phyloP scores from a whole-genome alignment of 371 early-diverging fungal genomes.

The Aphelidium insulamus region DNA sequence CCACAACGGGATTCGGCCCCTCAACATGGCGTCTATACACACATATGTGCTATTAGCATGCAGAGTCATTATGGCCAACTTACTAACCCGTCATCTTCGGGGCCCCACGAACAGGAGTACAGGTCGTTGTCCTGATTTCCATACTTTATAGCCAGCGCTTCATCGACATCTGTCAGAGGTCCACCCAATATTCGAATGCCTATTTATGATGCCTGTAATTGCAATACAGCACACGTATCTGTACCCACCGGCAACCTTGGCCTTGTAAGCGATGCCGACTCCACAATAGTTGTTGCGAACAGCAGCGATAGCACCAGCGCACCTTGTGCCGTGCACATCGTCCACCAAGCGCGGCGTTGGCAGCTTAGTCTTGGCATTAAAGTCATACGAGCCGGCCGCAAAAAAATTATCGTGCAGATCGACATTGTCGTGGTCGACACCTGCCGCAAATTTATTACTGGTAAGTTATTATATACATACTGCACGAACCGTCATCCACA shows the following conservation, averaged over 20 bases:
- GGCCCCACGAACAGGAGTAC: slow-evolving; percentile 90
- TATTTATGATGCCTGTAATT: slow-evolving; percentile 4
- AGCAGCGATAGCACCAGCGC: slow-evolving; percentile 93
- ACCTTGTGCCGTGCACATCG: slow-evolving; percentile 87
- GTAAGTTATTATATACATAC: no score
- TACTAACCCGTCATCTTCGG: slow-evolving; percentile 82
- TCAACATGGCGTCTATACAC: slow-evolving; percentile 62
- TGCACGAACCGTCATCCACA: slow-evolving; percentile 87
- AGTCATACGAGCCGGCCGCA: slow-evolving; percentile 76
- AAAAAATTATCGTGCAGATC: slow-evolving; percentile 79
- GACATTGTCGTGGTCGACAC: slow-evolving; percentile 56
- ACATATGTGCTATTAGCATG: no score
- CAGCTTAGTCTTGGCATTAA: slow-evolving; percentile 47
- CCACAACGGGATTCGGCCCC: slow-evolving; percentile 53
- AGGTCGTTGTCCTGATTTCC: slow-evolving; percentile 65
- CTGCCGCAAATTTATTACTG: no score
- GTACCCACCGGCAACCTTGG: slow-evolving; percentile 52
- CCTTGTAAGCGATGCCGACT: slow-evolving; percentile 78
- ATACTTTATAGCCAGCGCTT: slow-evolving; percentile 72
- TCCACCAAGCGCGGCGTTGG: slow-evolving; percentile 53
- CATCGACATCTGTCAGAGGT: slow-evolving; percentile 64
- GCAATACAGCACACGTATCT: background rate
- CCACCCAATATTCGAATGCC: slow-evolving; percentile 78
- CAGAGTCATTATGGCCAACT: no score
- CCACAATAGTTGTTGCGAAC: slow-evolving; percentile 71